These are phyloP conservation scores for Aureobasidium uvarum DNA, from an alignment of 2,329 filamentous ascomycete species.

Conservation along the genomic window DNA sequence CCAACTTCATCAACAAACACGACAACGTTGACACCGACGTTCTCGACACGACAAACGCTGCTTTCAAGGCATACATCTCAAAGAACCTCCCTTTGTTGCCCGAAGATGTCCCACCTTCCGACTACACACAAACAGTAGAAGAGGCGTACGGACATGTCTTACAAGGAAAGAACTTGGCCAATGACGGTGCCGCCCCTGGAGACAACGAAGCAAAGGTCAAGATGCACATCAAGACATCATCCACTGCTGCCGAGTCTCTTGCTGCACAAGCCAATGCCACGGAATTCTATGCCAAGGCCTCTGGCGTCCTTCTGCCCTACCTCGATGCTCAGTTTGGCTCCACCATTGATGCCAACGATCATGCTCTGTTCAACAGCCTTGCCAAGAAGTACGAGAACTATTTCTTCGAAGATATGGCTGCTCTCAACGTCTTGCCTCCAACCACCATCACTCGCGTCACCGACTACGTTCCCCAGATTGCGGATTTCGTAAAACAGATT, in stretches of 20 bases:
- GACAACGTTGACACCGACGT: constrained; percentile 46
- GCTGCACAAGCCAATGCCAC: constrained; percentile 34
- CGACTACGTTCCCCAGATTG: constrained; percentile 86
- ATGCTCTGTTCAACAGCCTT: constrained; percentile 80
- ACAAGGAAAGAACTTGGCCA: constrained; percentile 55
- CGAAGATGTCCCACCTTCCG: constrained; percentile 40
- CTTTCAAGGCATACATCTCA: constrained; percentile 59
- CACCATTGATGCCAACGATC: constrained; percentile 58
- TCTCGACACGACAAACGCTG: constrained; percentile 50
- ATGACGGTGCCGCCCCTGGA: constrained; percentile 55
- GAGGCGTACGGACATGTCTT: constrained; percentile 56
- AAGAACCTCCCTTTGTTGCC: constrained; percentile 63
- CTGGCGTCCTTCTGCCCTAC: constrained; percentile 75
- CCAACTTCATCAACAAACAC: constrained; percentile 61
- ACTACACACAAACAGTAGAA: constrained; percentile 50
- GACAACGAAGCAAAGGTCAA: constrained; percentile 85
- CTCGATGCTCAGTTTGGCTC: constrained; percentile 65
- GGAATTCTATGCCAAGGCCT: constrained; percentile 56
- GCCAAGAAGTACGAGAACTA: constrained; percentile 83
- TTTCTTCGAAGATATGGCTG: constrained; percentile 84
- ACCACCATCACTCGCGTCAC: constrained; percentile 87
- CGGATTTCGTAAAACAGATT: constrained; percentile 76
- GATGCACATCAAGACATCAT: constrained; percentile 73
- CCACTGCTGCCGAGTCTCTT: constrained; percentile 55
- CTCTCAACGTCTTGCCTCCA: constrained; percentile 78